Evolutionary conservation across 352 stramenopile genomes (phyloP), one percentile per base, ranked within the genome.

Genomic region (Globisporangium uncinulatum): DNA sequence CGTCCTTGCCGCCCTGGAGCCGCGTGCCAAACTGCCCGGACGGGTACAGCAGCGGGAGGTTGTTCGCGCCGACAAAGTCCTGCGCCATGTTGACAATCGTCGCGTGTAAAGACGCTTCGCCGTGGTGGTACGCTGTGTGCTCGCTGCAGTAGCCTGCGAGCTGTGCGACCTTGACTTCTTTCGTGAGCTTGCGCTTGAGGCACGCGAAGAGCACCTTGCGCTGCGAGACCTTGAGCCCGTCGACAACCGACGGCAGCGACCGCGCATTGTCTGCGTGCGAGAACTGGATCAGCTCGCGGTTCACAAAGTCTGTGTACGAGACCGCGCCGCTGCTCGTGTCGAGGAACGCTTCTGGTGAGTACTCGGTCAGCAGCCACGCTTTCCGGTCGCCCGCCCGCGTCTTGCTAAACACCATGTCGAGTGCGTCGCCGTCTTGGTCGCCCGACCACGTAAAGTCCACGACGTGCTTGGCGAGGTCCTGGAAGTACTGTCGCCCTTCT

Each of bases 41-140:
- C 14, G 98, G 97, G 41, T 85, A 94, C 36, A 99, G 71, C 17
- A 99, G 81, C 50, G 98, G 98, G 31, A 99, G 69, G 66, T 99
- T 99, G 76, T 99, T 99, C 10, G 93, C 90, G 17, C 97, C 97
- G 20, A 98, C 92, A 56, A 95, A 99, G 57, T 97, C 92, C 67
- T 99, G 98, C 34, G 98, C 98, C 97, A 99, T 99, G 54, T 96
- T 95, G 20, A 99, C 86, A 66, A 99, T 99, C 41, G 98, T 99
- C 47, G 89, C 94, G 56, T 97, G 91, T 8, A 99, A 76, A 19
- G 95, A 99, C 47, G 85, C 87, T 69, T 99, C 98, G 37, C 98
- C 98, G 75, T 99, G 98, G 69, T 99, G 98, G 67, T 99, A 99
- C 4, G 97, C 97, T 41, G 95, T 93, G 64, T 96, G 87, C 53